phyloP scores from a whole-genome alignment of 1,139 yeast genomes.

The Kodamaea alishanica region DNA sequence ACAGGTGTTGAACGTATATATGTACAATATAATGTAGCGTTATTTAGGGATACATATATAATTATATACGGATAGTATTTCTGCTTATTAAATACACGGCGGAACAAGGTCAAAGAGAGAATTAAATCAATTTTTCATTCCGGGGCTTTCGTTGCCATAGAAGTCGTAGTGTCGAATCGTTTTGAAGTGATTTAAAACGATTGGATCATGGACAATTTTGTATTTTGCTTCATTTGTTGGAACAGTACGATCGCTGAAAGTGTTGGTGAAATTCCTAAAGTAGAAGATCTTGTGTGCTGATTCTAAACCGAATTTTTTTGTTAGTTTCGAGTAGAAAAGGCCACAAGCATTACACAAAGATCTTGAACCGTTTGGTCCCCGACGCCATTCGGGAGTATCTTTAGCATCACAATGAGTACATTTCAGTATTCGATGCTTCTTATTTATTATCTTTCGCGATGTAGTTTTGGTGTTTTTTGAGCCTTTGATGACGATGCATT shows the following conservation, averaged over 20 bases:
- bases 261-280: slow-evolving; percentile 7
- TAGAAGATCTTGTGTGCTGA: slow-evolving; percentile 13
- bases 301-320: slow-evolving; percentile 19
- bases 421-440: neutral
- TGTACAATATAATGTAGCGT: neutral
- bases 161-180: neutral
- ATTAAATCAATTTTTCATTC: neutral
- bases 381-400: slow-evolving; percentile 89
- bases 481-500: no score
- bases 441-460: no score
- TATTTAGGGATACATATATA: neutral
- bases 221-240: slow-evolving; percentile 11
- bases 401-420: slow-evolving; percentile 22
- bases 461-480: no score
- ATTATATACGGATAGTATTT: neutral
- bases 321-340: slow-evolving; percentile 24
- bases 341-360: slow-evolving; percentile 57
- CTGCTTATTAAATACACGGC: neutral
- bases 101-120: neutral
- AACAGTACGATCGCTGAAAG: slow-evolving; percentile 11
- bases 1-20: no score
- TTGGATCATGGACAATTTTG: slow-evolving; percentile 5
- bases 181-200: neutral
- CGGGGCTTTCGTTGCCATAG: neutral
- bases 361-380: slow-evolving; percentile 83